phyloP scores from a whole-genome alignment of 768 basidiomycete species.

The Pholiota microspora region DNA sequence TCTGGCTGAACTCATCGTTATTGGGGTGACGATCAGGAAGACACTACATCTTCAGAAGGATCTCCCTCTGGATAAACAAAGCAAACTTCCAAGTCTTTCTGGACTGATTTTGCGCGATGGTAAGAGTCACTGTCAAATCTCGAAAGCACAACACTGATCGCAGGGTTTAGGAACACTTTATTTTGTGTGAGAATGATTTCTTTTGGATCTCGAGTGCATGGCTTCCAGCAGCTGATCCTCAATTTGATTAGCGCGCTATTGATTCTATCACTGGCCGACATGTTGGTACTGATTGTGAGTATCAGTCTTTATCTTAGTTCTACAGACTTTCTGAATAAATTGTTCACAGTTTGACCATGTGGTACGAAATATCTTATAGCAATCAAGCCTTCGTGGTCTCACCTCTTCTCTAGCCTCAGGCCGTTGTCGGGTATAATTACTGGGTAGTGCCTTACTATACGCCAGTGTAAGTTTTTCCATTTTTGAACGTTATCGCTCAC shows the following conservation, averaged over 20 bases:
- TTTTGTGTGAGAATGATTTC: conserved; percentile 21
- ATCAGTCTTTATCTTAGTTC: neutral
- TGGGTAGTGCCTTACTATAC: conserved; percentile 35
- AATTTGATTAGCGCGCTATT: conserved; percentile 20
- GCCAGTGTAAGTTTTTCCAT: conserved; percentile 24
- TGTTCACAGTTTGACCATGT: conserved; percentile 17
- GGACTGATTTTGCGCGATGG: conserved; percentile 25
- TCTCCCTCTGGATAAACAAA: conserved; percentile 16
- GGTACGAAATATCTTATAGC: conserved; percentile 3
- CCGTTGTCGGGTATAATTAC: conserved; percentile 29
- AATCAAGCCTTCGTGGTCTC: neutral
- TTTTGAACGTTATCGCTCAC: neutral
- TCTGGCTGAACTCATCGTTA: conserved; percentile 27
- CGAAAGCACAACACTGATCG: neutral
- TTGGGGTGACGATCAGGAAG: conserved; percentile 25
- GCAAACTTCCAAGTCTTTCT: conserved; percentile 22
- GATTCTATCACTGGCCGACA: conserved; percentile 29
- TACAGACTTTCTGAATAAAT: neutral
- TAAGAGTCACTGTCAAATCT: neutral
- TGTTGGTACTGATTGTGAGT: conserved; percentile 30
- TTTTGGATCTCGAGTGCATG: too few relatives aligned
- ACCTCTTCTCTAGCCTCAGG: conserved; percentile 18
- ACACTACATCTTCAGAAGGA: conserved; percentile 24
- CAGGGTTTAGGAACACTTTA: conserved; percentile 19
- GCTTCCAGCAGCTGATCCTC: too few relatives aligned